Evolutionary conservation across 2,329 filamentous ascomycete genomes (phyloP).

Genomic region (Pseudopyrenochaeta lycopersici): DNA sequence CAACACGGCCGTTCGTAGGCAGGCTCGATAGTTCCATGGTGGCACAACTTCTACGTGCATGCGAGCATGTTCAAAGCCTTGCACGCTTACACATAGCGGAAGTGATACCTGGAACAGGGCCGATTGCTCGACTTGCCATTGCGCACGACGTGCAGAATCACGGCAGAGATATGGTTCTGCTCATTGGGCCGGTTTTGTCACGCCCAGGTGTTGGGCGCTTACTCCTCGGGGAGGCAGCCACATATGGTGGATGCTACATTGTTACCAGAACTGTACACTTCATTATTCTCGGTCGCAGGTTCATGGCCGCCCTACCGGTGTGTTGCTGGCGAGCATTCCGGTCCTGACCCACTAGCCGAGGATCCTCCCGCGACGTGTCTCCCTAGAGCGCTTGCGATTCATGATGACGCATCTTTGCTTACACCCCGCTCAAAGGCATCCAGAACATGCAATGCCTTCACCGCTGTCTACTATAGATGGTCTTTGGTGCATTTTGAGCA

Average conservation of each 20-base stretch:
- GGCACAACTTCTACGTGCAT: background rate
- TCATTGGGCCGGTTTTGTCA: conserved; percentile 3
- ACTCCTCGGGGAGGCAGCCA: conserved; percentile 7
- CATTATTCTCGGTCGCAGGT: background rate
- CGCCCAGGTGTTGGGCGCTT: conserved; percentile 10
- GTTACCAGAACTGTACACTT: conserved; percentile 1
- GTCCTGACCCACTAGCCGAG: conserved; percentile 18
- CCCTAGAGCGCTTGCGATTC: conserved; percentile 12
- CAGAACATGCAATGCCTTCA: conserved; percentile 14
- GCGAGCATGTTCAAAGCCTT: background rate
- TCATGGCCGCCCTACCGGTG: conserved; percentile 2
- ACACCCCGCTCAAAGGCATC: conserved; percentile 3
- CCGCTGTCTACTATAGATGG: conserved; percentile 16
- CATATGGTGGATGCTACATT: conserved; percentile 10
- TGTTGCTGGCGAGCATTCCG: conserved; percentile 19
- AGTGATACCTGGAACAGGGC: background rate
- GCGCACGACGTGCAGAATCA: background rate
- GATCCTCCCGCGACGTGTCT: conserved; percentile 28
- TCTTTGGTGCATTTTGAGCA: conserved; percentile 11
- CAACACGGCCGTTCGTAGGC: background rate
- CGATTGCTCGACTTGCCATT: conserved; percentile 9
- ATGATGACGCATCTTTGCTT: conserved; percentile 16
- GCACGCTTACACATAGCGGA: background rate
- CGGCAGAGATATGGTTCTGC: conserved; percentile 4
- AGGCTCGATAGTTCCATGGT: background rate